These are phyloP conservation scores for Diaporthe sp. DNA, from an alignment of 2,329 filamentous ascomycete genomes.

Conservation along the genomic window DNA sequence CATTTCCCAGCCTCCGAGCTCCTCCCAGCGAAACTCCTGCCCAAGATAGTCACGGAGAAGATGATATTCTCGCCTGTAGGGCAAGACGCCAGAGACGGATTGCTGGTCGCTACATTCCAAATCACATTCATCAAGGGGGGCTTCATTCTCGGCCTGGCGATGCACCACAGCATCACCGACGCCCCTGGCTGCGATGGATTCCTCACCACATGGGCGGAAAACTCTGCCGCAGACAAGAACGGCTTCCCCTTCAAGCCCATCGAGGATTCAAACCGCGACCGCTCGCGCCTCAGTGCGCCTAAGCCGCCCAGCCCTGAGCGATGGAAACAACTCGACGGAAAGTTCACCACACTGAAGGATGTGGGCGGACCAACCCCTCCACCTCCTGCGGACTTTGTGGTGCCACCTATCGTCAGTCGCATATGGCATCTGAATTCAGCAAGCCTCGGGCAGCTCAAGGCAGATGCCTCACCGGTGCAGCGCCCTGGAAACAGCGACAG, in stretches of 20 bases:
- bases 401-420: conserved; percentile 40
- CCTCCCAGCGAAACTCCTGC: not conserved
- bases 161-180: conserved; percentile 44
- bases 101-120: conserved; percentile 41
- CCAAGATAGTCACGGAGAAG: conserved; percentile 14
- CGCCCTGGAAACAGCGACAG: not conserved
- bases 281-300: conserved; percentile 6
- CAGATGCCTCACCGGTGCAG: conserved; percentile 20
- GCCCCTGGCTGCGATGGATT: conserved; percentile 46
- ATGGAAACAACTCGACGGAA: conserved; percentile 4
- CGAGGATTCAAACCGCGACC: conserved; percentile 9
- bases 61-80: conserved; percentile 14
- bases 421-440: conserved; percentile 43
- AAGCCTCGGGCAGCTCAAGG: conserved; percentile 41
- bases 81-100: not conserved
- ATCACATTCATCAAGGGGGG: conserved; percentile 46
- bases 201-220: conserved; percentile 46
- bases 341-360: conserved; percentile 37
- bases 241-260: conserved; percentile 38
- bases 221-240: conserved; percentile 40
- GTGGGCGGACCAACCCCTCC: conserved; percentile 39
- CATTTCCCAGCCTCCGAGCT: conserved; percentile 2
- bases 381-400: conserved; percentile 43
- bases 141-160: conserved; percentile 44
- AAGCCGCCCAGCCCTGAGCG: not conserved